A percentile compares a stretch with the other conserved stretches of the same genome.
Conservation (phyloP, 2,329 filamentous ascomycete species). For the Clonostachys sp. region DNA sequence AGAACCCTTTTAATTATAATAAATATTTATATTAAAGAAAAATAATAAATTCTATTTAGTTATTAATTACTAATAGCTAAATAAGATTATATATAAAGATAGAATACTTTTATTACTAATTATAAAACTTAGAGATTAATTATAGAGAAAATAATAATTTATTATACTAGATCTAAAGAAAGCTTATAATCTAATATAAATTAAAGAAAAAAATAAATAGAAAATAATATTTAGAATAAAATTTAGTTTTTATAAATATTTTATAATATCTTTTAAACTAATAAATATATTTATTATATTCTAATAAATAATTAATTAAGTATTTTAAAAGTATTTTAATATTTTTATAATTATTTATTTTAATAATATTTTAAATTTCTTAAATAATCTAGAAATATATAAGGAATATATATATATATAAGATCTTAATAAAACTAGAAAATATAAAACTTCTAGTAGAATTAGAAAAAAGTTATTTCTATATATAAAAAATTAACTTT, state of each 20-base stretch:
- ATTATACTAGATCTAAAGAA: too few relatives aligned
- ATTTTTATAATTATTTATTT: background rate
- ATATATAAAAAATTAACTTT: too few relatives aligned
- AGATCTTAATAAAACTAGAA: background rate
- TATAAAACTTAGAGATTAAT: too few relatives aligned
- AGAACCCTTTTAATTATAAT: too few relatives aligned
- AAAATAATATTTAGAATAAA: slow-evolving; percentile 20
- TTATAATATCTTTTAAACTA: slow-evolving; percentile 20
- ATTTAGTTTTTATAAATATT: slow-evolving; percentile 23
- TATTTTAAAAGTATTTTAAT: background rate
- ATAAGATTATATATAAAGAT: too few relatives aligned
- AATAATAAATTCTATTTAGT: slow-evolving; percentile 11
- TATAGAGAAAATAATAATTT: too few relatives aligned
- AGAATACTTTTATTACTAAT: too few relatives aligned
- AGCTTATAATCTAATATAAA: too few relatives aligned
- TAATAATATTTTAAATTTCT: background rate
- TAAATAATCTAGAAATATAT: too few relatives aligned
- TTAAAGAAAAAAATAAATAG: too few relatives aligned
- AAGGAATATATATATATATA: background rate
- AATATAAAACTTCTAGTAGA: too few relatives aligned
- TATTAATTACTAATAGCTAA: slow-evolving; percentile 17
- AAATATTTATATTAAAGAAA: slow-evolving; percentile 12
- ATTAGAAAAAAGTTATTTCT: background rate
- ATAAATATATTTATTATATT: slow-evolving; percentile 6
- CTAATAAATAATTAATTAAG: background rate